Conservation (phyloP, 2,329 filamentous ascomycete species). For the Colletotrichum tamarilloi region DNA sequence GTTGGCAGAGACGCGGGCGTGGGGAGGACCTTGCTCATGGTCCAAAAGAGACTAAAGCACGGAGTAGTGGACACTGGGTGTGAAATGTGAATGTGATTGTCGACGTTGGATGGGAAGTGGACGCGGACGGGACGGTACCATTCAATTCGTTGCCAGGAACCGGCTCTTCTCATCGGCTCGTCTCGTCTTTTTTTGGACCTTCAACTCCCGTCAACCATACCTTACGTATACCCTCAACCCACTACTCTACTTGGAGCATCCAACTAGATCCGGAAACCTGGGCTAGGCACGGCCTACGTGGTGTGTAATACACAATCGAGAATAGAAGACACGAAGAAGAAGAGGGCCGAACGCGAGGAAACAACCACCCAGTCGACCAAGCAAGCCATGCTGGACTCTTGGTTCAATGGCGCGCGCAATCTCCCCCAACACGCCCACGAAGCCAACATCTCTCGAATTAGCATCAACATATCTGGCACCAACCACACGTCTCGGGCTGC, state of each 20-base stretch:
- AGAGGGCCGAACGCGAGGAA: background rate
- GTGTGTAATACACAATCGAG: slow-evolving; percentile 1
- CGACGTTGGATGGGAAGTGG: background rate
- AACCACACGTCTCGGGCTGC: background rate
- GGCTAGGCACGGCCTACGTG: slow-evolving; percentile 6
- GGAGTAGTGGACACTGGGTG: no score
- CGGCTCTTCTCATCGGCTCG: background rate
- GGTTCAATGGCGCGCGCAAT: background rate
- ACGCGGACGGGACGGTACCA: background rate
- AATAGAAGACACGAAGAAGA: background rate
- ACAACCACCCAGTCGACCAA: background rate
- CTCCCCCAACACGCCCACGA: background rate
- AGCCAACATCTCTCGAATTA: slow-evolving; percentile 11
- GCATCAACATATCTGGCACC: background rate
- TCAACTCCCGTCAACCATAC: slow-evolving; percentile 9
- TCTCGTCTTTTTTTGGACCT: slow-evolving; percentile 3
- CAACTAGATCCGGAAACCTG: background rate
- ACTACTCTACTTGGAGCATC: background rate
- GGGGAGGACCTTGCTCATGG: background rate
- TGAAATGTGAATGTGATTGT: background rate
- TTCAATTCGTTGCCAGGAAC: background rate
- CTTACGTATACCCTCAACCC: background rate
- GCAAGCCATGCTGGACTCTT: background rate
- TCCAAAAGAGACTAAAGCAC: no score
- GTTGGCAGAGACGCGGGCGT: background rate